A percentile compares a stretch with the other conserved stretches of the same genome.
These are phyloP conservation scores for Scleroderma citrinum DNA, from an alignment of 768 basidiomycete genomes.

Conservation along the genomic window DNA sequence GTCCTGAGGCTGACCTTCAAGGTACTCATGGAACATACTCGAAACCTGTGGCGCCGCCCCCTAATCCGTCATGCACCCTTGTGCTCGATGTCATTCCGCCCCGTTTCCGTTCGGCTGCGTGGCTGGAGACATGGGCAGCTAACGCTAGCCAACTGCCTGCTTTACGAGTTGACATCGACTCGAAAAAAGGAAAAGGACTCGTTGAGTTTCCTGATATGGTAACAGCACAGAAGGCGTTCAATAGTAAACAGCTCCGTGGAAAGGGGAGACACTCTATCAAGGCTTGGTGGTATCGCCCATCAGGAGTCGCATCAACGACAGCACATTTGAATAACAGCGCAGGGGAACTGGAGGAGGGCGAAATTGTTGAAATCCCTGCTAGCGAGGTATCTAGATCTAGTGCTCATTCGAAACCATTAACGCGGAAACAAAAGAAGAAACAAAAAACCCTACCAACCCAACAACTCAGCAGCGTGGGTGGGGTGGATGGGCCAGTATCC, in stretches of 20 bases:
- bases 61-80: constrained; percentile 45
- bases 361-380: constrained; percentile 4
- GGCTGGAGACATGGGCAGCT: constrained; percentile 39
- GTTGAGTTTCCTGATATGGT: constrained; percentile 45
- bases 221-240: constrained; percentile 41
- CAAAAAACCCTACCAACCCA: background rate
- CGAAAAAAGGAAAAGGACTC: constrained; percentile 39
- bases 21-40: constrained; percentile 45
- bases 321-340: background rate
- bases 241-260: constrained; percentile 36
- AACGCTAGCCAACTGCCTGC: constrained; percentile 33
- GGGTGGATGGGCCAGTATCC: background rate
- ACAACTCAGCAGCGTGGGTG: background rate
- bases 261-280: constrained; percentile 19
- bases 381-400: background rate
- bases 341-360: constrained; percentile 12
- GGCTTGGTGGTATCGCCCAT: constrained; percentile 13
- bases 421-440: constrained; percentile 3
- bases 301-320: background rate
- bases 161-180: constrained; percentile 38
- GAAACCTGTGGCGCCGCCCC: constrained; percentile 20
- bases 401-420: background rate
- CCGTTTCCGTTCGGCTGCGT: constrained; percentile 36
- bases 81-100: constrained; percentile 55
- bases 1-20: constrained; percentile 38